A percentile compares a stretch with the other conserved stretches of the same genome.
These are phyloP conservation scores for Lachnellula arida DNA, from an alignment of 2,329 filamentous ascomycete genomes.

Conservation along the genomic window DNA sequence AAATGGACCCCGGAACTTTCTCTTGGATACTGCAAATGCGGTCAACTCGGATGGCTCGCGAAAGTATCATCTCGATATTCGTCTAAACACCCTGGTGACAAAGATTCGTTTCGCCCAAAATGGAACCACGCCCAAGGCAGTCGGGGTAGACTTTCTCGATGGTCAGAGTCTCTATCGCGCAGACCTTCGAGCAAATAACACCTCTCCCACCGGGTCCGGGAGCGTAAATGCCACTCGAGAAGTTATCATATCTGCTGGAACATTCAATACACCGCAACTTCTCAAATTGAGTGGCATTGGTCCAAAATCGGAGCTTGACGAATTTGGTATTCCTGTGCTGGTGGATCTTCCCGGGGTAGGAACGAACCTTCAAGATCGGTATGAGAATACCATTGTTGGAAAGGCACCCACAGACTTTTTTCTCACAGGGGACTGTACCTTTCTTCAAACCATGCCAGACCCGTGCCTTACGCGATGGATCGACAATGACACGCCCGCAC, in stretches of 20 bases:
- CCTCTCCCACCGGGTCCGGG: slow-evolving; percentile 7
- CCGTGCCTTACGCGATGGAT: slow-evolving; percentile 33
- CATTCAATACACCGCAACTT: slow-evolving; percentile 43
- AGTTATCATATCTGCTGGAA: slow-evolving; percentile 45
- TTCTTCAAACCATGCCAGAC: slow-evolving; percentile 32
- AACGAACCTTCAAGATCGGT: slow-evolving; percentile 53
- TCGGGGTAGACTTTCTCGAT: slow-evolving; percentile 39
- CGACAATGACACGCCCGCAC: slow-evolving; percentile 5
- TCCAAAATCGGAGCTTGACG: slow-evolving; percentile 34
- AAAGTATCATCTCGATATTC: slow-evolving; percentile 21
- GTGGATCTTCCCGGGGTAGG: slow-evolving; percentile 50
- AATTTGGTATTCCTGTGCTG: slow-evolving; percentile 45
- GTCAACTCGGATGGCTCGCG: slow-evolving; percentile 13
- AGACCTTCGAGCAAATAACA: slow-evolving; percentile 32
- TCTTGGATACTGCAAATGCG: slow-evolving; percentile 23
- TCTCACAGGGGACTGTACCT: slow-evolving; percentile 34
- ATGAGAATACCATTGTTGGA: slow-evolving; percentile 44
- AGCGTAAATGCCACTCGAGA: slow-evolving; percentile 35
- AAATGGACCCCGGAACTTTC: slow-evolving; percentile 12
- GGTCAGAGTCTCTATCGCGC: slow-evolving; percentile 41
- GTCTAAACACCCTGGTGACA: slow-evolving; percentile 32
- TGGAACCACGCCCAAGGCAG: slow-evolving; percentile 28
- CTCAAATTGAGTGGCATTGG: slow-evolving; percentile 44
- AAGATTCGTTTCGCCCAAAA: slow-evolving; percentile 35
- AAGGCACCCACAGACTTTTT: slow-evolving; percentile 37